These are phyloP conservation scores for Dentipellis fragilis DNA, from an alignment of 768 basidiomycete genomes.

Conservation along the genomic window DNA sequence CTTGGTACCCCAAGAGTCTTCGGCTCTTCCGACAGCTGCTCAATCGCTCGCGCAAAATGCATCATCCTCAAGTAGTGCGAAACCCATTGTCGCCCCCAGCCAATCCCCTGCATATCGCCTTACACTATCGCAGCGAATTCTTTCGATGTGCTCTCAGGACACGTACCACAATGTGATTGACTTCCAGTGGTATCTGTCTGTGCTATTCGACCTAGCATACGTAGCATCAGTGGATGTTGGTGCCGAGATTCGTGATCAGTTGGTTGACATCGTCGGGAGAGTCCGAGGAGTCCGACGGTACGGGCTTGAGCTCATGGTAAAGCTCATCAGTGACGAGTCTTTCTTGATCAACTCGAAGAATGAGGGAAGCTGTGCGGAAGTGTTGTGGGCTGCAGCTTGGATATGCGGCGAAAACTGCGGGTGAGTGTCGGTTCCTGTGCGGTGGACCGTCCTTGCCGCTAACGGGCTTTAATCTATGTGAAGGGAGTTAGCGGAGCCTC, in stretches of 20 bases:
- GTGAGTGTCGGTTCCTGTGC: constrained; percentile 28
- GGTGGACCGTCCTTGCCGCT: neutral
- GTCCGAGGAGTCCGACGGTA: constrained; percentile 68
- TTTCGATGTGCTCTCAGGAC: constrained; percentile 77
- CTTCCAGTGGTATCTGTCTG: constrained; percentile 97
- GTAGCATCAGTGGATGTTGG: constrained; percentile 78
- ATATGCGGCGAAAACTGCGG: constrained; percentile 91
- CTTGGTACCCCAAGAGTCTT: constrained; percentile 52
- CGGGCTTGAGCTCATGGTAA: constrained; percentile 77
- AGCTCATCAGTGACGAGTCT: constrained; percentile 68
- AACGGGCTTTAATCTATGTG: neutral
- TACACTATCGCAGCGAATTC: constrained; percentile 68
- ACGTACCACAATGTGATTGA: constrained; percentile 84
- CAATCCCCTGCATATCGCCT: constrained; percentile 83
- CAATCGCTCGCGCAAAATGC: constrained; percentile 44
- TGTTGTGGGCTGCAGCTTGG: constrained; percentile 93
- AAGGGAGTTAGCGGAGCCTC: constrained; percentile 74
- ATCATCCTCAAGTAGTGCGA: constrained; percentile 23
- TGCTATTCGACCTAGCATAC: constrained; percentile 85
- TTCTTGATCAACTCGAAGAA: constrained; percentile 60
- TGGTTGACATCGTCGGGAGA: constrained; percentile 80
- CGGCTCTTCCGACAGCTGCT: constrained; percentile 46
- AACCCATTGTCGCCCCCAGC: constrained; percentile 37
- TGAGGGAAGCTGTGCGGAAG: constrained; percentile 68
- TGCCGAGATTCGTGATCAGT: constrained; percentile 64